Base-by-base conservation (phyloP, 2,329 filamentous ascomycete genomes). In the Thielaviopsis euricoi region DNA sequence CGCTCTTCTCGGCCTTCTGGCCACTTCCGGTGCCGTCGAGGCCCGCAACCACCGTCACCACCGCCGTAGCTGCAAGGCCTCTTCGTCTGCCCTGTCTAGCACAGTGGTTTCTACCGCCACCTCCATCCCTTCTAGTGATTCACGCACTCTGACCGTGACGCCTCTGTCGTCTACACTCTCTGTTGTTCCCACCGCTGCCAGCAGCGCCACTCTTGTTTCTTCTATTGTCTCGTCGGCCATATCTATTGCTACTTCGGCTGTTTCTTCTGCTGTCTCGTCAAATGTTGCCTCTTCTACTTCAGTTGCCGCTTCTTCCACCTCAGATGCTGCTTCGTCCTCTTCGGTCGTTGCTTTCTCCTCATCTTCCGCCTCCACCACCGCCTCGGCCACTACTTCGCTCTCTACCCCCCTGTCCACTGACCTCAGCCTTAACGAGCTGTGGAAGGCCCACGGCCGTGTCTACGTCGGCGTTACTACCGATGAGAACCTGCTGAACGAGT, bases 401-500 rank as follows among this genome's bases (percentile, higher is more conserved):
- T 46, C 50, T 1, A 53, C 37, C 15, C 50, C 50, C 21, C 9
- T 52, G 51, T 58, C 56, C 6, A 58, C 56, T n/a, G 22, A 37
- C 37, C 1, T 33, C 7, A 43, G 52, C 29, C 40, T 55, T 5
- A 52, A 58, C 26, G 43, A 40, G 12, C 52, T 58, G 48, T 55
- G 40, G 52, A 58, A 58, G 43, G 52, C 40, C 21, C 50, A 55
- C 25, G 40, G 29, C 52, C 52, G 43, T 6, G 17, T 77, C 62
- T 87, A 86, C 70, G 79, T 77, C 58, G 84, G 83, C 62, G 76
- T 75, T 15, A 74, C 71, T 57, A 73, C 77, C 1, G 82, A 86
- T 64, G 71, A 77, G 64, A 71, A 70, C 61, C 73, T 71, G 12
- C 74, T 86, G 3, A 71, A 66, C 37, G 3, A 40, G 37, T 40